Evolutionary conservation across 1,284 basidiomycete species (phyloP).

Genomic region (Austropuccinia psidii): DNA sequence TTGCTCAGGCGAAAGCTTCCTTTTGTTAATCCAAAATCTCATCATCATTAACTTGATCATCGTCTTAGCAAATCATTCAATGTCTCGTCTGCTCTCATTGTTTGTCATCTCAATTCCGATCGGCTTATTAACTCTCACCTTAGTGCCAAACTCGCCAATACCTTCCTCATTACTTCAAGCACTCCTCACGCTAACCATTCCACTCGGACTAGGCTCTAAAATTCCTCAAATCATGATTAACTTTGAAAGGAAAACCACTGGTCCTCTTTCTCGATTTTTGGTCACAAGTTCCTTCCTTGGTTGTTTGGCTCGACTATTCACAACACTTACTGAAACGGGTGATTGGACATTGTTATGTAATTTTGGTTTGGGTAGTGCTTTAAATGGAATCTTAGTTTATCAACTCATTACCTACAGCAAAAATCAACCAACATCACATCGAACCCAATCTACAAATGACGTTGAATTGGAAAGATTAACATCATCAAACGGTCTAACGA

Average conservation of each 20-base stretch:
- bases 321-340: slow-evolving; percentile 73
- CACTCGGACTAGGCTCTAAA: slow-evolving; percentile 75
- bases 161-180: slow-evolving; percentile 50
- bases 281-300: slow-evolving; percentile 73
- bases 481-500: neutral
- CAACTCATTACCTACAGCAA: slow-evolving; percentile 63
- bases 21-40: slow-evolving; percentile 56
- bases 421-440: neutral
- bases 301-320: slow-evolving; percentile 79
- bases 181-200: slow-evolving; percentile 69
- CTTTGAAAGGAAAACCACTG: slow-evolving; percentile 63
- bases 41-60: slow-evolving; percentile 46
- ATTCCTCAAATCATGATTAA: slow-evolving; percentile 79
- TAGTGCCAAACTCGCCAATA: neutral
- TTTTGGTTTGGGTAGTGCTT: slow-evolving; percentile 65
- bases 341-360: slow-evolving; percentile 69
- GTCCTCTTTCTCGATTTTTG: slow-evolving; percentile 80
- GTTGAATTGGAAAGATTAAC: neutral
- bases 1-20: slow-evolving; percentile 62
- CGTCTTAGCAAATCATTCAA: slow-evolving; percentile 56
- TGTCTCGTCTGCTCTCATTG: slow-evolving; percentile 59
- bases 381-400: slow-evolving; percentile 68
- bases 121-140: neutral
- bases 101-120: slow-evolving; percentile 38
- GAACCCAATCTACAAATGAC: neutral